Conservation (phyloP, 192 early-diverging fungal species). For the Entrophospora sp. region DNA sequence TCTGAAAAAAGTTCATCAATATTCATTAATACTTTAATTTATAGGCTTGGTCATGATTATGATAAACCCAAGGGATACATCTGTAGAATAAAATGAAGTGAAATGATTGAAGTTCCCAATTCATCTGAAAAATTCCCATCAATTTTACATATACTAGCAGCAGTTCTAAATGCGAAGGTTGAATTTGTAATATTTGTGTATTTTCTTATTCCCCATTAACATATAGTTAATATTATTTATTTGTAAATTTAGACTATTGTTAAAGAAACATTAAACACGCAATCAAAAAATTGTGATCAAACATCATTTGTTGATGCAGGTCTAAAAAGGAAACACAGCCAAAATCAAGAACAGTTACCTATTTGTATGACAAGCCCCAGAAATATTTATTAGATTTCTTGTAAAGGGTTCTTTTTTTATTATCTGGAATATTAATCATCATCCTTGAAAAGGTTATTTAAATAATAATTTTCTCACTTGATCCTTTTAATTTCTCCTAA, state of each 20-base stretch:
- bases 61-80: background rate
- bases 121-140: background rate
- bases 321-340: background rate
- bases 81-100: background rate
- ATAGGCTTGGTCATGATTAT: background rate
- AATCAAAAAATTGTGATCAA: background rate
- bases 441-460: too few relatives aligned
- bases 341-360: background rate
- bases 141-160: background rate
- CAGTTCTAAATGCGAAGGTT: background rate
- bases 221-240: too few relatives aligned
- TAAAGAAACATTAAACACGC: background rate
- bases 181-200: background rate
- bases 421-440: too few relatives aligned
- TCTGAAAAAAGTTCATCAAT: background rate
- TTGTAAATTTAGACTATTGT: background rate
- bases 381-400: too few relatives aligned
- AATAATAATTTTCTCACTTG: too few relatives aligned
- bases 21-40: background rate
- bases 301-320: background rate
- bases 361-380: background rate
- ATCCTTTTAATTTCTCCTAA: too few relatives aligned
- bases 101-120: background rate
- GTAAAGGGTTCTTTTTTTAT: too few relatives aligned
- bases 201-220: background rate